phyloP scores from a whole-genome alignment of 2,329 filamentous ascomycete genomes.

The Hymenoscyphus salicellus region DNA sequence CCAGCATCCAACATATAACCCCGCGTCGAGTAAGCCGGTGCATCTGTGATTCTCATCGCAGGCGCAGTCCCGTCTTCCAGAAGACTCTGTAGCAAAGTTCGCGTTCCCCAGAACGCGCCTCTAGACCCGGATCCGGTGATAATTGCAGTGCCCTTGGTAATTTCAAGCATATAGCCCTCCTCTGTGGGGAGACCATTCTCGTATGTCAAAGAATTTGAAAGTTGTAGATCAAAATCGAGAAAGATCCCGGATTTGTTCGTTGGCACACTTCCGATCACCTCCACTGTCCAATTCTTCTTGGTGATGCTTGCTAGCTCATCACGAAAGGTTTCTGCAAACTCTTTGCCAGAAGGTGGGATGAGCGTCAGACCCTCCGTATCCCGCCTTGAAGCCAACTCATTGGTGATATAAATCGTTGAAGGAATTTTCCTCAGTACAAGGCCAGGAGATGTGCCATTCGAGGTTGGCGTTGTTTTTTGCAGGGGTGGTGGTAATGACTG shows the following conservation, averaged over 20 bases:
- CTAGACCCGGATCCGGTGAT: conserved; percentile 53
- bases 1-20: conserved; percentile 47
- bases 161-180: conserved; percentile 48
- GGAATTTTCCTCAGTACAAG: neutral
- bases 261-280: conserved; percentile 23
- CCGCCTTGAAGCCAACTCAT: neutral
- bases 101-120: conserved; percentile 57
- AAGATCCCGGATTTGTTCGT: conserved; percentile 2
- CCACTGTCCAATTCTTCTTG: conserved; percentile 33
- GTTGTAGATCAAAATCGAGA: neutral
- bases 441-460: neutral
- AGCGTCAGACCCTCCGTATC: conserved; percentile 37
- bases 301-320: conserved; percentile 36
- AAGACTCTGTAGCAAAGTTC: conserved; percentile 51
- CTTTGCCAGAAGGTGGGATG: conserved; percentile 50
- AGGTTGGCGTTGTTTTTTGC: neutral
- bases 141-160: conserved; percentile 41
- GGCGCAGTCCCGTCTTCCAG: conserved; percentile 43
- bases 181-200: conserved; percentile 45
- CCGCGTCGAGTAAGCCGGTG: neutral
- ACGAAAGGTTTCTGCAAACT: conserved; percentile 48
- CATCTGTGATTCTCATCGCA: conserved; percentile 43
- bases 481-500: neutral
- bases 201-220: conserved; percentile 47
- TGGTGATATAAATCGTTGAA: neutral